Percentiles rank a stretch among this genome's conserved stretches.
These are phyloP conservation scores for Sanghuangporus baumii DNA, from an alignment of 1,284 basidiomycete genomes.

Conservation along the genomic window DNA sequence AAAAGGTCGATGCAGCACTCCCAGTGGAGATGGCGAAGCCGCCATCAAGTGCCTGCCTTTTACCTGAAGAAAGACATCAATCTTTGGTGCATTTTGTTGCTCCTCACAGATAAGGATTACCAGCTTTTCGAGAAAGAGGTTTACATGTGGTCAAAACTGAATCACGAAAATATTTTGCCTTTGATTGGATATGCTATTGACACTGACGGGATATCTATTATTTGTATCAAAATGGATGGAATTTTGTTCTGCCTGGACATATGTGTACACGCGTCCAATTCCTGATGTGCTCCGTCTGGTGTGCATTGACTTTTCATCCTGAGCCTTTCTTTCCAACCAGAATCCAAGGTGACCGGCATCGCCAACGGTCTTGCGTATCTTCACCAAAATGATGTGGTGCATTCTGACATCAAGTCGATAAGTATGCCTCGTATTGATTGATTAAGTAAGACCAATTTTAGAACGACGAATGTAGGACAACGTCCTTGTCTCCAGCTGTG, in stretches of 20 bases:
- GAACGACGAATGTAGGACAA: not conserved
- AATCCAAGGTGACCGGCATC: not conserved
- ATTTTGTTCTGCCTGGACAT: not conserved
- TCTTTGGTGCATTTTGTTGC: not conserved
- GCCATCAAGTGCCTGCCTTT: constrained; percentile 10
- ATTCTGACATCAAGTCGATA: constrained; percentile 11
- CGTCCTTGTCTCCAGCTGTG: not conserved
- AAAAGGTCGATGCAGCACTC: not conserved
- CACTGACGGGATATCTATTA: not conserved
- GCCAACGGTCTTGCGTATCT: constrained; percentile 5
- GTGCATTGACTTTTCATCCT: not conserved
- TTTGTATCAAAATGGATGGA: constrained; percentile 9
- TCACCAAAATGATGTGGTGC: constrained; percentile 1
- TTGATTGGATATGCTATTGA: constrained; percentile 4
- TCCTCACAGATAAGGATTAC: not conserved
- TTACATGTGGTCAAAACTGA: constrained; percentile 10
- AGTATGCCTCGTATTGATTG: not conserved
- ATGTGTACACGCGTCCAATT: not conserved
- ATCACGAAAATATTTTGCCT: constrained; percentile 6
- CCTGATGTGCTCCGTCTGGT: not conserved
- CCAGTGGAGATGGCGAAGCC: not conserved
- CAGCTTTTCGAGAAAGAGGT: constrained; percentile 9
- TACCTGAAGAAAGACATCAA: not conserved
- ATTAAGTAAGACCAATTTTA: not conserved
- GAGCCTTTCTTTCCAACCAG: not conserved